Conservation (phyloP, 2,329 filamentous ascomycete species). For the Bretziella fagacearum region DNA sequence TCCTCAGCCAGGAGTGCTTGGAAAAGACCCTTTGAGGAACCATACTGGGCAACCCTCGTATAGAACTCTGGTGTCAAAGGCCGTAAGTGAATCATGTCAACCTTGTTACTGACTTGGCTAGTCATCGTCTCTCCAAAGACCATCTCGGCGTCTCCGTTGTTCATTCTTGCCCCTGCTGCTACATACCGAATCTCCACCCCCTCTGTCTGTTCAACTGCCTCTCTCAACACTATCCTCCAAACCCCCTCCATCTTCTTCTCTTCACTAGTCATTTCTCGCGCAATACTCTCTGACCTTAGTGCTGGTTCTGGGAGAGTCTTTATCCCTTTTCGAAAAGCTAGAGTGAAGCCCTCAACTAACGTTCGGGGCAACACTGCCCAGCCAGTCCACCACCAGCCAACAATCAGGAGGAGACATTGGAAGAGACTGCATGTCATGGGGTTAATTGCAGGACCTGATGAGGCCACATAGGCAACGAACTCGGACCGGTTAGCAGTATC, state of each 20-base stretch:
- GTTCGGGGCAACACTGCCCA: neutral
- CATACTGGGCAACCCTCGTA: neutral
- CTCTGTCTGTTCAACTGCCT: neutral
- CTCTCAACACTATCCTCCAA: neutral
- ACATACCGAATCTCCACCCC: neutral
- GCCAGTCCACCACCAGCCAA: neutral
- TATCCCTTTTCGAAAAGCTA: neutral
- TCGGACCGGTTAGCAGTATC: neutral
- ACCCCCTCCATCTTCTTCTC: neutral
- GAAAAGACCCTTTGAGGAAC: neutral
- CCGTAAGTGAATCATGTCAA: neutral
- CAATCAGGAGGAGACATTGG: constrained; percentile 18
- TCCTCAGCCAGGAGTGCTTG: neutral
- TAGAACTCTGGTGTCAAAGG: neutral
- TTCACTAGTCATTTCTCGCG: neutral
- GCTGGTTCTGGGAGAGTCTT: neutral
- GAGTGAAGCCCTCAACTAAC: neutral
- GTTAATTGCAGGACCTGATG: constrained; percentile 17
- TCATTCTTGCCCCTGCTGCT: neutral
- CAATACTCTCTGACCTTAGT: neutral
- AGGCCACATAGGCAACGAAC: constrained; percentile 3
- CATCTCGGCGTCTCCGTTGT: neutral
- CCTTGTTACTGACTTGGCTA: neutral
- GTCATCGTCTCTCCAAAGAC: neutral
- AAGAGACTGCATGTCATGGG: constrained; percentile 39